Percentiles rank a stretch among this genome's conserved stretches.
Conservation (phyloP, 2,329 filamentous ascomycete species). For the Penicillium sclerotiorum region DNA sequence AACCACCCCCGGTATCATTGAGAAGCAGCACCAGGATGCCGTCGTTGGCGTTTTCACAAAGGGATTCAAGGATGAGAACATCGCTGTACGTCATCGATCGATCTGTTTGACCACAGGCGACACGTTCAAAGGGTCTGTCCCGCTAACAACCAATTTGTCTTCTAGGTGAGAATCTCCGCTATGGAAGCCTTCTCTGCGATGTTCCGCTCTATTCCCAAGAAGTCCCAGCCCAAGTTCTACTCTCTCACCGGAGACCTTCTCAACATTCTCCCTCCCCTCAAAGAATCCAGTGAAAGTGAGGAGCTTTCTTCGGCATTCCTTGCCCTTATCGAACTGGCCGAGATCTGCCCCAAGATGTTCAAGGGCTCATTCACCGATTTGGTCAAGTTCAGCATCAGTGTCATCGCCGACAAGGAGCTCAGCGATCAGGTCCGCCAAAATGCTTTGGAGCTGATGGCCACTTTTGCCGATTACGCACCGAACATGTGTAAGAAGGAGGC, state of each 20-base stretch:
- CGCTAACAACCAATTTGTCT: constrained; percentile 13
- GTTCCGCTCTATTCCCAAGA: constrained; percentile 88
- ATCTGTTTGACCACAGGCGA: not conserved
- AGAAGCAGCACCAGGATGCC: constrained; percentile 91
- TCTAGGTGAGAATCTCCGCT: constrained; percentile 81
- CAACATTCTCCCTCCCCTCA: constrained; percentile 91
- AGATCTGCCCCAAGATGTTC: constrained; percentile 97
- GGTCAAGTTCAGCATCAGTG: constrained; percentile 88
- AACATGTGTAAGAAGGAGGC: constrained; percentile 93
- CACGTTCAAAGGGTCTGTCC: not conserved
- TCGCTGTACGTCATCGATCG: constrained; percentile 60
- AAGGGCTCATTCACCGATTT: constrained; percentile 90
- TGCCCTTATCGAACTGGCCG: constrained; percentile 89
- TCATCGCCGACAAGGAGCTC: constrained; percentile 94
- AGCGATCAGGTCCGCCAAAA: constrained; percentile 90
- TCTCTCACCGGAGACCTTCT: constrained; percentile 85
- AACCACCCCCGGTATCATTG: constrained; percentile 91
- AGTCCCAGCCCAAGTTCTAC: constrained; percentile 85
- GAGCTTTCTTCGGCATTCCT: constrained; percentile 87
- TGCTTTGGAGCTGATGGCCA: constrained; percentile 94
- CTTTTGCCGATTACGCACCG: constrained; percentile 92
- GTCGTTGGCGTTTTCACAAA: constrained; percentile 85
- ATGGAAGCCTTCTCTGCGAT: constrained; percentile 98
- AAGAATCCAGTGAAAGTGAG: constrained; percentile 86
- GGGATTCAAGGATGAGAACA: constrained; percentile 87